These are phyloP conservation scores for Xylogone sp. DNA, from an alignment of 2,329 filamentous ascomycete species.

Conservation along the genomic window DNA sequence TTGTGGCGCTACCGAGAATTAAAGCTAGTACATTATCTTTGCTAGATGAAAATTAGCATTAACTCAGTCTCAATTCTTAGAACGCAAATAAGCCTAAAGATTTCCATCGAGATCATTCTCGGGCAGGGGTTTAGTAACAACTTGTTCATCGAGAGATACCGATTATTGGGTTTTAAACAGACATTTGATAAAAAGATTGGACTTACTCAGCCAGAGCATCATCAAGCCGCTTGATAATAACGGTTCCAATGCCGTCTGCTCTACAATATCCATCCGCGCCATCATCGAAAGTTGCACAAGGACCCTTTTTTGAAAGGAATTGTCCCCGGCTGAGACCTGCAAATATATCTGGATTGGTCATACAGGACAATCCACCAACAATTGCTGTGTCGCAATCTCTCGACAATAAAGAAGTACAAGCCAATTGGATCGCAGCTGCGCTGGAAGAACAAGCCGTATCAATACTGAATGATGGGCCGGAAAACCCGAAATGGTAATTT, in stretches of 20 bases:
- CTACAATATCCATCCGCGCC: conserved; percentile 51
- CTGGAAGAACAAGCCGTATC: conserved; percentile 40
- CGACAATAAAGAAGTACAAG: conserved; percentile 24
- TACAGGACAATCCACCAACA: conserved; percentile 24
- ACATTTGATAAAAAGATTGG: too few species aligned
- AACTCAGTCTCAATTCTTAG: too few species aligned
- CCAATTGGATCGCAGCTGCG: conserved; percentile 31
- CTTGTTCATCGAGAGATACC: too few species aligned
- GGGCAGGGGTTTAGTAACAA: too few species aligned
- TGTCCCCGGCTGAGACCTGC: conserved; percentile 25
- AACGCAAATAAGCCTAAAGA: too few species aligned
- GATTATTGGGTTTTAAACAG: too few species aligned
- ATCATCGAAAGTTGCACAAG: conserved; percentile 46
- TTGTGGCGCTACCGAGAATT: conserved; percentile 71
- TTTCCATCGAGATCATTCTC: too few species aligned
- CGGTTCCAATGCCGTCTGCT: conserved; percentile 43
- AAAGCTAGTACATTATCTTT: conserved; percentile 45
- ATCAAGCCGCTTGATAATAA: conserved; percentile 47
- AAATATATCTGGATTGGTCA: conserved; percentile 27
- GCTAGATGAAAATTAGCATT: neutral
- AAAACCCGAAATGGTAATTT: conserved; percentile 39
- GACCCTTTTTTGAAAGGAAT: conserved; percentile 32
- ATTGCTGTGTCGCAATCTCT: conserved; percentile 27
- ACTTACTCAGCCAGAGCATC: conserved; percentile 41
- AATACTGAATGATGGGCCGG: conserved; percentile 32